Evolutionary conservation across 2,329 filamentous ascomycete species (phyloP).

Genomic region (Monilinia fructicola): DNA sequence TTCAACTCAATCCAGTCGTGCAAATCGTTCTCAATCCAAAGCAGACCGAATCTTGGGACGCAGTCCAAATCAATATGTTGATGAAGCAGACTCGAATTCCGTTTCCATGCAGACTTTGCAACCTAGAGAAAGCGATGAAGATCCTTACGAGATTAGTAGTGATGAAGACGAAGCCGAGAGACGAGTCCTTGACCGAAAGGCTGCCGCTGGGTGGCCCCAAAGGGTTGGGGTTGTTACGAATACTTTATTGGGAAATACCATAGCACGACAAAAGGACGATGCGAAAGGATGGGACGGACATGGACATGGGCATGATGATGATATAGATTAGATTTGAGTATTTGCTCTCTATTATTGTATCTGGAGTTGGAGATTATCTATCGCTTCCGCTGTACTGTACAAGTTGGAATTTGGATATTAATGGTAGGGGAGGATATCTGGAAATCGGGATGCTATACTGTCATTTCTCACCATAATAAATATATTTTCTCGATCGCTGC

Average conservation of each 20-base stretch:
- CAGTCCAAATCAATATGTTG: conserved; percentile 36
- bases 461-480: conserved; percentile 4
- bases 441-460: background rate
- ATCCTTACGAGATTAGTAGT: conserved; percentile 39
- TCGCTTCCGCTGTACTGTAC: conserved; percentile 4
- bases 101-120: conserved; percentile 38
- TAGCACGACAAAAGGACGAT: conserved; percentile 38
- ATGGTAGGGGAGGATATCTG: background rate
- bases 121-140: conserved; percentile 31
- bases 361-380: background rate
- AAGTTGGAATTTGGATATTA: conserved; percentile 1
- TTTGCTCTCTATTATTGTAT: background rate
- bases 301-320: conserved; percentile 36
- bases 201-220: conserved; percentile 37
- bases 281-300: conserved; percentile 34
- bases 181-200: conserved; percentile 31
- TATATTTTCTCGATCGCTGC: background rate
- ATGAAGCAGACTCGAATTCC: conserved; percentile 30
- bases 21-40: conserved; percentile 36
- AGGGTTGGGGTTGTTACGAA: conserved; percentile 39
- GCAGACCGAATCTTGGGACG: conserved; percentile 42
- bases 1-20: conserved; percentile 23
- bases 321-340: conserved; percentile 18
- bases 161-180: conserved; percentile 37
- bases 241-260: conserved; percentile 39